A percentile compares a stretch with the other conserved stretches of the same genome.
Evolutionary conservation across 768 basidiomycete genomes (phyloP).

Genomic region (Boletus sp.): DNA sequence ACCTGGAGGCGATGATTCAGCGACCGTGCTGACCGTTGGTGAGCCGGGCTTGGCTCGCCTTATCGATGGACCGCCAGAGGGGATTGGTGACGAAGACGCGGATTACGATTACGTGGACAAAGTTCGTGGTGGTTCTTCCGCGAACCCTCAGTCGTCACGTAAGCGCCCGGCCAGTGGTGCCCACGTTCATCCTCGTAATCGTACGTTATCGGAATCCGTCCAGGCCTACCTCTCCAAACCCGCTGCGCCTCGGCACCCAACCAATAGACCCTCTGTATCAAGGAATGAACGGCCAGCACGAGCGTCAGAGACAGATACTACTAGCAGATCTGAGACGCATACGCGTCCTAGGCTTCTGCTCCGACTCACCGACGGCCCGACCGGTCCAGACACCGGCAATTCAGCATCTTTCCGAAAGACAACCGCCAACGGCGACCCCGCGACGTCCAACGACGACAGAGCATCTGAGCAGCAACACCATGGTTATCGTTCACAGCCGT

Average conservation of each 20-base stretch:
- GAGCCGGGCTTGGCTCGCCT: not conserved
- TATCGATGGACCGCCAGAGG: not conserved
- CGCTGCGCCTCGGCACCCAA: not conserved
- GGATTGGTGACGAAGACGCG: not conserved
- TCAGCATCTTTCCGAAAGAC: not conserved
- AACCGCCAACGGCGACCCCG: not conserved
- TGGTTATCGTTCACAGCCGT: not conserved
- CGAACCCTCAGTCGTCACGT: slow-evolving; percentile 18
- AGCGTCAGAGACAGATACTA: not conserved
- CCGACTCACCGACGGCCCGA: slow-evolving; percentile 2
- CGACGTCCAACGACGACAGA: not conserved
- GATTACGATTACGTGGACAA: slow-evolving; percentile 13
- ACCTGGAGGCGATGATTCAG: slow-evolving; percentile 1
- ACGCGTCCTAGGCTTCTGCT: not conserved
- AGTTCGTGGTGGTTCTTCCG: slow-evolving; percentile 13
- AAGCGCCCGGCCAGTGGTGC: slow-evolving; percentile 10
- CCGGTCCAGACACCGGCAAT: not conserved
- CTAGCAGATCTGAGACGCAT: not conserved
- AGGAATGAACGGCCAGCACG: not conserved
- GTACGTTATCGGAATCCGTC: slow-evolving; percentile 46
- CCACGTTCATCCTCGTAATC: slow-evolving; percentile 34
- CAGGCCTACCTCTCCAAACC: slow-evolving; percentile 42
- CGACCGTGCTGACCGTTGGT: not conserved
- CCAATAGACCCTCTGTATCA: not conserved
- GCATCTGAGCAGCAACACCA: not conserved